Conservation (phyloP, 306 rosid species). For the Inga oerstediana region DNA sequence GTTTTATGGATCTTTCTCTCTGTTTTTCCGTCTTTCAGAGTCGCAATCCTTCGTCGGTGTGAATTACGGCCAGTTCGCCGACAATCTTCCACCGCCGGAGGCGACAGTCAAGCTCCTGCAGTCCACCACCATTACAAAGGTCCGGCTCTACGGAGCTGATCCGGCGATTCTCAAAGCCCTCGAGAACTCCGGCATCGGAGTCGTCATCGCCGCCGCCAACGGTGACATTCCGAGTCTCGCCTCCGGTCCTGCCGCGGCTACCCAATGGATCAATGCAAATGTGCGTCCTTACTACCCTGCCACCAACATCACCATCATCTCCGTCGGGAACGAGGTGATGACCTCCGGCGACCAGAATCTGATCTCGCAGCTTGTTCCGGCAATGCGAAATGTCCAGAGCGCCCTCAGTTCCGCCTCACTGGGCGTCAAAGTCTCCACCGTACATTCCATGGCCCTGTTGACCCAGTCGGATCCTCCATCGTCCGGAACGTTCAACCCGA, state of each 20-base stretch:
- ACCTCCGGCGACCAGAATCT: slow-evolving; percentile 54
- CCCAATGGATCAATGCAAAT: slow-evolving; percentile 70
- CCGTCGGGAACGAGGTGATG: slow-evolving; percentile 87
- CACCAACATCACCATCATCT: slow-evolving; percentile 64
- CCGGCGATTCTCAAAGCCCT: slow-evolving; percentile 62
- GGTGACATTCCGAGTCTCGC: slow-evolving; percentile 72
- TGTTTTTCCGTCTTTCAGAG: slow-evolving; percentile 45
- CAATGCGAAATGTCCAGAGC: slow-evolving; percentile 73
- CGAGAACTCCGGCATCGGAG: slow-evolving; percentile 64
- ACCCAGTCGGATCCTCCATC: slow-evolving; percentile 86
- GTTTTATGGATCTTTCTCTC: neutral
- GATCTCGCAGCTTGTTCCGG: slow-evolving; percentile 68
- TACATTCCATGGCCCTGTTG: slow-evolving; percentile 80
- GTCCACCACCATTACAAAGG: slow-evolving; percentile 62
- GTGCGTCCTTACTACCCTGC: slow-evolving; percentile 70
- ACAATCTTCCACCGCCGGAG: slow-evolving; percentile 70
- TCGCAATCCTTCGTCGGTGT: slow-evolving; percentile 87
- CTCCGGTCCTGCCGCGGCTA: slow-evolving; percentile 65
- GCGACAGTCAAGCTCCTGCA: slow-evolving; percentile 58
- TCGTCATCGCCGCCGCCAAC: slow-evolving; percentile 64
- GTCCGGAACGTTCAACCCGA: slow-evolving; percentile 64
- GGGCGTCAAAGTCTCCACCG: slow-evolving; percentile 77
- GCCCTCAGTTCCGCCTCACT: slow-evolving; percentile 61
- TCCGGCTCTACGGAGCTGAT: slow-evolving; percentile 79
- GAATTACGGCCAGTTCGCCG: slow-evolving; percentile 78